phyloP scores from a whole-genome alignment of 371 early-diverging fungal genomes.

The Massospora cicadina region DNA sequence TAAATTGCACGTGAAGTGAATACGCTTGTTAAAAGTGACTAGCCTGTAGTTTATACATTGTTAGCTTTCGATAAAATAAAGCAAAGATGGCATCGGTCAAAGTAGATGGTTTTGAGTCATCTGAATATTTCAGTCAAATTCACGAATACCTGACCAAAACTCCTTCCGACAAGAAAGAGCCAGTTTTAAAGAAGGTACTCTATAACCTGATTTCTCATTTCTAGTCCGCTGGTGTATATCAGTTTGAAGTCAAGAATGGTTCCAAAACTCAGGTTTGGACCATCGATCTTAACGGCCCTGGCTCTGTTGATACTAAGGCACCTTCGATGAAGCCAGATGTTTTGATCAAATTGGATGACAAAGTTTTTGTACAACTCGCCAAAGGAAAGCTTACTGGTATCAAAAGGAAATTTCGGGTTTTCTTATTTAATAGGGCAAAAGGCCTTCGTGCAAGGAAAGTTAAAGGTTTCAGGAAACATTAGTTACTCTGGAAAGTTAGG shows the following conservation, averaged over 20 bases:
- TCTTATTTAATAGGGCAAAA: conserved; percentile 28
- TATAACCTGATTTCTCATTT: neutral
- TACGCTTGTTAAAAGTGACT: no score
- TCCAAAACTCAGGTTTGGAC: neutral
- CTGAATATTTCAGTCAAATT: neutral
- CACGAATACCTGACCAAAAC: neutral
- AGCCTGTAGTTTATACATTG: no score
- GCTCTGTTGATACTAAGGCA: neutral
- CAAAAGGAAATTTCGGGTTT: no score
- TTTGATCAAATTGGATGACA: neutral
- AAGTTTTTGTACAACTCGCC: neutral
- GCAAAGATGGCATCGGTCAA: neutral
- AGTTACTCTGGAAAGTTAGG: conserved; percentile 49
- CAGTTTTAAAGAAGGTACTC: conserved; percentile 2
- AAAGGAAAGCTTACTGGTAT: conserved; percentile 3
- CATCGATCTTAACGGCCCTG: neutral
- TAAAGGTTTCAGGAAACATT: conserved; percentile 72
- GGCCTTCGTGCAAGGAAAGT: conserved; percentile 65
- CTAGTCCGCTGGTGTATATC: conserved; percentile 2
- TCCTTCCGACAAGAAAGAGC: neutral
- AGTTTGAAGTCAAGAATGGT: conserved; percentile 5
- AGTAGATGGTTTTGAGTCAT: neutral
- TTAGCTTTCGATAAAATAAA: no score
- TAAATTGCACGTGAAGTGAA: no score
- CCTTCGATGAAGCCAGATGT: neutral